Evolutionary conservation across 371 early-diverging fungal species (phyloP).

Genomic region (Vairimorpha ceranae): DNA sequence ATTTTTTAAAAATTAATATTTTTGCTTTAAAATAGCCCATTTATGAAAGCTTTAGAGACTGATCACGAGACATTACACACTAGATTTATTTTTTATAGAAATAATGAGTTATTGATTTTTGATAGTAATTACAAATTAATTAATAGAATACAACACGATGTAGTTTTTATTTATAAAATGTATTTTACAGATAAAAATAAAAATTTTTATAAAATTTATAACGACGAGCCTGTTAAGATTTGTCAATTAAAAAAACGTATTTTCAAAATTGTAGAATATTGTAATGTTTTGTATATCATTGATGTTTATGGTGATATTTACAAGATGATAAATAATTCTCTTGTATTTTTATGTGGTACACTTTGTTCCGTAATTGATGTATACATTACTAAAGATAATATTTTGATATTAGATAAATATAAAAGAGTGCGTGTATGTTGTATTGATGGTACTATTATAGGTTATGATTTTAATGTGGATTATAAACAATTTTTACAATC

Average conservation of each 20-base stretch:
- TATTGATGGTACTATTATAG: neutral
- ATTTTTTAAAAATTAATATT: neutral
- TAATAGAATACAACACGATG: neutral
- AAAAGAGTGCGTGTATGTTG: conserved; percentile 10
- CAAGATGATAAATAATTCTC: neutral
- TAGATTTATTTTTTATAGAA: neutral
- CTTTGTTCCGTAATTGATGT: conserved; percentile 17
- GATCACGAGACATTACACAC: too few relatives aligned
- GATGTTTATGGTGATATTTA: conserved; percentile 27
- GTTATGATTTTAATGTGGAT: neutral
- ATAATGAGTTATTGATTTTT: neutral
- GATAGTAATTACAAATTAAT: neutral
- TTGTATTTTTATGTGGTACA: conserved; percentile 5
- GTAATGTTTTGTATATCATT: neutral
- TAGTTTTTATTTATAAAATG: neutral
- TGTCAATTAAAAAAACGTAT: conserved; percentile 11
- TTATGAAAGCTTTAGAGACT: too few relatives aligned
- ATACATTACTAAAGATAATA: conserved; percentile 5
- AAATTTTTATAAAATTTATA: neutral
- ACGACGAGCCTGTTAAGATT: neutral
- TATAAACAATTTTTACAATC: too few relatives aligned
- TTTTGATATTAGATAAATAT: conserved; percentile 20
- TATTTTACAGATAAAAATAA: neutral
- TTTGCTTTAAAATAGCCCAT: neutral
- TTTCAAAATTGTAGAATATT: conserved; percentile 2